phyloP scores from a whole-genome alignment of 768 basidiomycete genomes.

The Crepidotus variabilis region DNA sequence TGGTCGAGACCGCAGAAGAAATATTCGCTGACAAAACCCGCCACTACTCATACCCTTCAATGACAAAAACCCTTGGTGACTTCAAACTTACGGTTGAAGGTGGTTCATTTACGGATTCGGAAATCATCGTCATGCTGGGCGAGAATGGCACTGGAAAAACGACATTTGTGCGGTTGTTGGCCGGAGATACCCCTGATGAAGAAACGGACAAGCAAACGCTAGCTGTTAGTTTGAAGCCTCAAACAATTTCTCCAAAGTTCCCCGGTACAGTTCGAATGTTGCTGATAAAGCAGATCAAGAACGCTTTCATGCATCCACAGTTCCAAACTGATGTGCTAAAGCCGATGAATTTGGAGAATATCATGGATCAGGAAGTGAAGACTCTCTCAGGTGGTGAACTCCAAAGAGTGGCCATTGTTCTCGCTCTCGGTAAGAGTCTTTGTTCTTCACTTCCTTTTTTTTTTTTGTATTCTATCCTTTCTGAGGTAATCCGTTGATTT shows the following conservation, averaged over 20 bases:
- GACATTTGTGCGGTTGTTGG: constrained; percentile 92
- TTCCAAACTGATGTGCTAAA: constrained; percentile 98
- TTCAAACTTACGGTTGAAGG: constrained; percentile 94
- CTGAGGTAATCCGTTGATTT: not conserved
- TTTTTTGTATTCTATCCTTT: not conserved
- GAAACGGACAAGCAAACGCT: constrained; percentile 80
- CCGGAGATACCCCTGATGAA: constrained; percentile 87
- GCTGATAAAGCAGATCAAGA: constrained; percentile 90
- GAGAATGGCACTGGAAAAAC: constrained; percentile 99
- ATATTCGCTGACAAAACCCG: constrained; percentile 80
- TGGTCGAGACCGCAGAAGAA: constrained; percentile 95
- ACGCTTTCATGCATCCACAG: constrained; percentile 98
- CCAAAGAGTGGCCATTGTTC: constrained; percentile 94
- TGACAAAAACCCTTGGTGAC: constrained; percentile 93
- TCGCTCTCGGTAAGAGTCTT: constrained; percentile 67
- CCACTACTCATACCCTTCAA: constrained; percentile 87
- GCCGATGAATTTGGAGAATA: constrained; percentile 91
- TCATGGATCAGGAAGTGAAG: constrained; percentile 98
- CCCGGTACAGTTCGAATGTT: constrained; percentile 95
- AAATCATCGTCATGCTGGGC: constrained; percentile 98
- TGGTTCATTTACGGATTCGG: constrained; percentile 96
- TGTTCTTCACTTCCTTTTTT: not conserved
- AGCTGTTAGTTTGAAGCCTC: constrained; percentile 93
- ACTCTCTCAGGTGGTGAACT: constrained; percentile 98
- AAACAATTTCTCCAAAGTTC: constrained; percentile 98